Evolutionary conservation across 495 filamentous ascomycete genomes (phyloP), one percentile per base, ranked within the genome.

Genomic region (Aspergillus funiculosus): DNA sequence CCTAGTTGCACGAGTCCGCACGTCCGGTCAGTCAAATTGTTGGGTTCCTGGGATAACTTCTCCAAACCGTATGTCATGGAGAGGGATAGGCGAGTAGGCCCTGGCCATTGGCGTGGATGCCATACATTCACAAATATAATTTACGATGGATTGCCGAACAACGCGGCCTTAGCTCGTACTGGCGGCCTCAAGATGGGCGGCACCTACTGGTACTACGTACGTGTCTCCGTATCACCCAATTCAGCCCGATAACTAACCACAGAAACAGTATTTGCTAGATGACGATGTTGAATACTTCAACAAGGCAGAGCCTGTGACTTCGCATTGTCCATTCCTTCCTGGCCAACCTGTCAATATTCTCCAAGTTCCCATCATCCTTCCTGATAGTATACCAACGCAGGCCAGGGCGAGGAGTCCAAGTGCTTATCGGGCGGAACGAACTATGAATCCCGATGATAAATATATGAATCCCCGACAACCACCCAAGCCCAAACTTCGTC

Each of bases 1-100:
- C 50, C 38, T 57, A 87, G 83, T 50, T 74, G 79, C 66, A 83
- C 84, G 31, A 73, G 78, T 17, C 75, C 80, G 41, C 79, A 80
- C 31, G 74, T 82, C 39, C 72, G 76, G 34, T 83, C 82, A 8
- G 86, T 94, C 42, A 81, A 87, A 51, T 73, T 95, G 14, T 71
- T 92, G 43, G 89, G 89, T 46, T 95, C 89, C 44, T 95, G 89
- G 89, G 89, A 95, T 64, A 95, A 94, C 62, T 95, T 95, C 66
- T 68, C 73, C 20, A 79, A 73, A 53, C 63, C 77, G 18, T 89
- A 95, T 71, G 73, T 63, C 2, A 88, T 95, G 82, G 79, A 89
- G 56, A 76, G 77, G 52, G 89, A 95, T 54, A 66, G 59, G 44
- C 79, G 82, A 56, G 73, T 80, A 40, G 84, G 83, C 39, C 68